Evolutionary conservation across 192 early-diverging fungal species (phyloP), one percentile per base, ranked within the genome.

Genomic region (Mortierella claussenii): DNA sequence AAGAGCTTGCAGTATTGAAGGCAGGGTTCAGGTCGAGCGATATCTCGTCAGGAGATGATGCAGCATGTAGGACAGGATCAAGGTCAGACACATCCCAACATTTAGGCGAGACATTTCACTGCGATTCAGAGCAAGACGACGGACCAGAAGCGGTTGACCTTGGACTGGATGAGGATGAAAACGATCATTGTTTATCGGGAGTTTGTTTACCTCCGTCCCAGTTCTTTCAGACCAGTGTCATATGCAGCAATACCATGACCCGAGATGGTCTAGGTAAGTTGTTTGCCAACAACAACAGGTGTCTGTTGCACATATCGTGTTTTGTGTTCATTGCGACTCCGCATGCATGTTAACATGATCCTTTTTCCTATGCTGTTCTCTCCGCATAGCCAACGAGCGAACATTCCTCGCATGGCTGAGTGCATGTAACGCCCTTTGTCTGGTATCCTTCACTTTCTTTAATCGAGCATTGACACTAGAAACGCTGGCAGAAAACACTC

Each of bases 181-280:
- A 48, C 2, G 73, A 67, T 55, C 4, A 76, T 31, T 66, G 59
- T 42, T 33, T 67, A 15, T 67, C 73, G 7, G 73, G 73, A n/a
- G 2, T 76, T 18, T 67, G 63, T 45, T 17, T 62, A 1, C 73
- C 73, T 0, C 30, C 34, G 0, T 76, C 73, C 9, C 63, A 57
- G 32, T 76, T 67, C 20, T 67, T 76, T 27, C 51, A 43, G 28
- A 76, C 73, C 0, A 76, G 73, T 30, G 59, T 76, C 20, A 76
- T 76, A 6, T 76, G 73, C 28, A 76, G 73, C 31, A 76, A 76
- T 36, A 76, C 73, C 12, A 76, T 76, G 73, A 43, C 73, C 18
- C 51, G 73, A 9, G 73, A 76, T 67, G 73, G 59, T 15, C 54
- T 76, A 9, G 73, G 73, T 76, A 67, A 27, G 49, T 28, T 3